Conservation (phyloP, 352 stramenopile genomes). For the Aphanomyces cochlioides region DNA sequence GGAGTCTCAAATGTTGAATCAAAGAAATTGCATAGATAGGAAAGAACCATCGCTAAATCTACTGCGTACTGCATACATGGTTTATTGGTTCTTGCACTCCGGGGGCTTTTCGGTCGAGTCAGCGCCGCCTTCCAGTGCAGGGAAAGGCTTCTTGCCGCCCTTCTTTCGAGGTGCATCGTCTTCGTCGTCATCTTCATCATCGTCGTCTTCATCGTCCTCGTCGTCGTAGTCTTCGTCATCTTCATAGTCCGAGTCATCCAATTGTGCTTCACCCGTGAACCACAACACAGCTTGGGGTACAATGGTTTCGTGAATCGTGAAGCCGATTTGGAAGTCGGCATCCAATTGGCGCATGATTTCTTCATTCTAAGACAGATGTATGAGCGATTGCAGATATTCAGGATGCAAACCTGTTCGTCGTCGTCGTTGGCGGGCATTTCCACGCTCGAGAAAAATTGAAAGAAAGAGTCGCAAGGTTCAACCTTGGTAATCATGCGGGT, state of each 20-base stretch:
- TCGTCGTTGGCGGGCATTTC: conserved; percentile 85
- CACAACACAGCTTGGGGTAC: conserved; percentile 81
- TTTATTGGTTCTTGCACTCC: conserved; percentile 89
- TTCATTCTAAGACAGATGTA: conserved; percentile 51
- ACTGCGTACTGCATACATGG: too few relatives aligned
- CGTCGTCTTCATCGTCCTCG: conserved; percentile 50
- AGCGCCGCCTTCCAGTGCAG: conserved; percentile 49
- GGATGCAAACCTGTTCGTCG: conserved; percentile 56
- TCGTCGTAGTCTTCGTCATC: conserved; percentile 63
- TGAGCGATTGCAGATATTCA: conserved; percentile 21
- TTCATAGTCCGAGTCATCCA: conserved; percentile 82
- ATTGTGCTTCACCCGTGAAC: conserved; percentile 79
- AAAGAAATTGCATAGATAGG: too few relatives aligned
- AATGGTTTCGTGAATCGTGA: conserved; percentile 85
- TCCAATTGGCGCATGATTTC: conserved; percentile 84
- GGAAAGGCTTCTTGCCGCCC: conserved; percentile 65
- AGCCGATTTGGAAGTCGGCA: conserved; percentile 81
- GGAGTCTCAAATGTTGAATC: too few relatives aligned
- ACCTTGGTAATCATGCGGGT: conserved; percentile 73
- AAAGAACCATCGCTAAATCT: too few relatives aligned
- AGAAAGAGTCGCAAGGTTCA: conserved; percentile 82
- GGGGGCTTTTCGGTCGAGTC: conserved; percentile 75
- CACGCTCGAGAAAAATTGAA: conserved; percentile 81
- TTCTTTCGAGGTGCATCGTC: conserved; percentile 49
- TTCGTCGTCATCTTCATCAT: conserved; percentile 62